Conservation (phyloP, 768 basidiomycete genomes). For the Lactarius trivialis region DNA sequence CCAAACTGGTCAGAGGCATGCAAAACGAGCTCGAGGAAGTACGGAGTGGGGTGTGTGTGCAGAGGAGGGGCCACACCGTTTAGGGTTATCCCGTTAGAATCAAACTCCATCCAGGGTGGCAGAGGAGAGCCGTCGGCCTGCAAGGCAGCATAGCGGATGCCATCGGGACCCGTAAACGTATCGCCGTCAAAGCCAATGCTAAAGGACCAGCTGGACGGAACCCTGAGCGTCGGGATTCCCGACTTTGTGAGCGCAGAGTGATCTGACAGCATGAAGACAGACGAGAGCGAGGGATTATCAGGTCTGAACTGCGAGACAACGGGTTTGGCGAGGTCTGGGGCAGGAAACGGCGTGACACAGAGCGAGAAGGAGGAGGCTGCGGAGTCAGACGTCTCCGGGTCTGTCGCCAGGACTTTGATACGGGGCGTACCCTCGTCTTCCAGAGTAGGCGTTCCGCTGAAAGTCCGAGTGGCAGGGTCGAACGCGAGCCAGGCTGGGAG, state of each 20-base stretch:
- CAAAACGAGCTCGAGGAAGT: conserved; percentile 46
- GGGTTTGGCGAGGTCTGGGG: conserved; percentile 49
- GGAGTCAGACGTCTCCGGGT: conserved; percentile 37
- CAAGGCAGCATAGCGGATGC: conserved; percentile 57
- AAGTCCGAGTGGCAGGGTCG: conserved; percentile 49
- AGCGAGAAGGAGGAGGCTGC: conserved; percentile 50
- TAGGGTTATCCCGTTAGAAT: conserved; percentile 61
- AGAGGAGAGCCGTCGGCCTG: conserved; percentile 61
- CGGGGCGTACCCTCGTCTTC: conserved; percentile 55
- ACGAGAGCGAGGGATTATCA: conserved; percentile 61
- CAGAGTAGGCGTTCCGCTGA: conserved; percentile 61
- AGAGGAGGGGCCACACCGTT: conserved; percentile 66
- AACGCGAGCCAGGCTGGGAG: conserved; percentile 79
- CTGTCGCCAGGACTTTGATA: conserved; percentile 60
- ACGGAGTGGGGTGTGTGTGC: conserved; percentile 34
- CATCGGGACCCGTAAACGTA: conserved; percentile 47
- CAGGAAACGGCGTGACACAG: conserved; percentile 46
- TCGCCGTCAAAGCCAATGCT: conserved; percentile 73
- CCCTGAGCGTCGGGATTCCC: conserved; percentile 51
- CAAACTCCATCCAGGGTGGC: conserved; percentile 72
- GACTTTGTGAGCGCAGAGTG: conserved; percentile 47
- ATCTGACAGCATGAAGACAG: conserved; percentile 60
- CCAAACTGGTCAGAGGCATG: conserved; percentile 69
- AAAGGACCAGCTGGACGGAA: conserved; percentile 84
- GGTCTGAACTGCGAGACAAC: conserved; percentile 54